phyloP scores from a whole-genome alignment of 306 rosid species.

The Dryas drummondii region DNA sequence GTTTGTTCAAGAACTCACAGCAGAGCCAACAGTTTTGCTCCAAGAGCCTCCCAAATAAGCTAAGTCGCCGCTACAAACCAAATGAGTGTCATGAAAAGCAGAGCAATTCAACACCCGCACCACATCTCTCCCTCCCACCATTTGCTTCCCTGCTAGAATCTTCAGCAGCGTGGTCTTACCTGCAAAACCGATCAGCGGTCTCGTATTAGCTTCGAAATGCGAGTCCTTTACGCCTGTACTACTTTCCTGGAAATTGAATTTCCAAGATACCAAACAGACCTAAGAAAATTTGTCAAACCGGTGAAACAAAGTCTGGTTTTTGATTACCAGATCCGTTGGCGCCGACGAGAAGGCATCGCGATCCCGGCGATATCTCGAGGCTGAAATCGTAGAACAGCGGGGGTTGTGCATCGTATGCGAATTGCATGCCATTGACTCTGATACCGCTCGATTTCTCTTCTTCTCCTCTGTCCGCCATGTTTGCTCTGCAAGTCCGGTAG shows the following conservation, averaged over 20 bases:
- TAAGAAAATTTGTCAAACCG: not conserved
- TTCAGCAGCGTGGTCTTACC: slow-evolving; percentile 90
- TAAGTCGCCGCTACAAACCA: slow-evolving; percentile 87
- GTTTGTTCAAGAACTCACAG: slow-evolving; percentile 49
- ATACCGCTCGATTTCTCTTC: slow-evolving; percentile 37
- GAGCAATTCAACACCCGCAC: slow-evolving; percentile 78
- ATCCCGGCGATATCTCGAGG: slow-evolving; percentile 71
- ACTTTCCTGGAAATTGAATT: not conserved
- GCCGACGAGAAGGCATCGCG: slow-evolving; percentile 92
- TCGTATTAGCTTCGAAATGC: not conserved
- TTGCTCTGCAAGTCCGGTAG: slow-evolving; percentile 10
- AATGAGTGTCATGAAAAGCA: slow-evolving; percentile 84
- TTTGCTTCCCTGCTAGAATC: slow-evolving; percentile 84
- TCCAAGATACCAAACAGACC: slow-evolving; percentile 1
- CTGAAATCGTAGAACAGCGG: slow-evolving; percentile 71
- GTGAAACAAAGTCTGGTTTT: not conserved
- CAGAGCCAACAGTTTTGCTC: slow-evolving; percentile 82
- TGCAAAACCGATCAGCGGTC: slow-evolving; percentile 16
- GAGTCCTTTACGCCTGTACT: too few relatives aligned
- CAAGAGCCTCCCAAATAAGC: slow-evolving; percentile 97
- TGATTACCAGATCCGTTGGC: slow-evolving; percentile 89
- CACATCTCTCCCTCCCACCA: slow-evolving; percentile 97
- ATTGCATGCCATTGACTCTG: slow-evolving; percentile 71
- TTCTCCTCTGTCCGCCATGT: slow-evolving; percentile 47
- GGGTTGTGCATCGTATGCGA: slow-evolving; percentile 55